Conservation (phyloP, 2,329 filamentous ascomycete genomes). For the Calonectria fujianensis region DNA sequence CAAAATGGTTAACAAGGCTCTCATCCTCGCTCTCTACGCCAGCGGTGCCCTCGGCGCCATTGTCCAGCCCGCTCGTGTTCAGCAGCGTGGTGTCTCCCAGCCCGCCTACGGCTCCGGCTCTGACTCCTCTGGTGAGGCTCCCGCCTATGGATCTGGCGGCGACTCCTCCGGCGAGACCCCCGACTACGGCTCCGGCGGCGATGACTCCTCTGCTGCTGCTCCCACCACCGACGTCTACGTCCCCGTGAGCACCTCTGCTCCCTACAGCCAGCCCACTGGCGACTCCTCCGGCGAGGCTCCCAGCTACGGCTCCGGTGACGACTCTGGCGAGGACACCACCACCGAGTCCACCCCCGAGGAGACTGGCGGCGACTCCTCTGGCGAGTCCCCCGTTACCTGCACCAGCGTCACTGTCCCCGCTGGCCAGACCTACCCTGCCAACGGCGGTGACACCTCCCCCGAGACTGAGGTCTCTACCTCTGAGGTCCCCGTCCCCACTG, state of each 20-base stretch:
- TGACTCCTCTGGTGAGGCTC: not conserved
- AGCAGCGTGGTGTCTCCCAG: conserved; percentile 49
- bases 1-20: conserved; percentile 53
- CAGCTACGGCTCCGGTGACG: conserved; percentile 3
- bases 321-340: conserved; percentile 42
- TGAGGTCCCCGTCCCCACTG: not conserved
- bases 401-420: conserved; percentile 40
- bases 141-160: not conserved
- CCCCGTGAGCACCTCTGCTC: conserved; percentile 38
- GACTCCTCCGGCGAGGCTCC: conserved; percentile 41
- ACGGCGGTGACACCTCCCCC: conserved; percentile 15
- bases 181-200: conserved; percentile 5
- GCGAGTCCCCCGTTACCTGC: conserved; percentile 48
- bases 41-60: conserved; percentile 47
- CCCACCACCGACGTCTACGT: conserved; percentile 12
- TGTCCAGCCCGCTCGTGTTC: conserved; percentile 42
- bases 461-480: not conserved
- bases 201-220: not conserved
- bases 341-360: conserved; percentile 50
- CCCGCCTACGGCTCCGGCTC: conserved; percentile 39
- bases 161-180: conserved; percentile 33
- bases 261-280: conserved; percentile 38
- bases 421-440: conserved; percentile 38
- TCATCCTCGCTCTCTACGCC: conserved; percentile 51
- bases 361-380: conserved; percentile 51